phyloP scores from a whole-genome alignment of 108 stramenopile genomes.

The Cylindrotheca closterium region DNA sequence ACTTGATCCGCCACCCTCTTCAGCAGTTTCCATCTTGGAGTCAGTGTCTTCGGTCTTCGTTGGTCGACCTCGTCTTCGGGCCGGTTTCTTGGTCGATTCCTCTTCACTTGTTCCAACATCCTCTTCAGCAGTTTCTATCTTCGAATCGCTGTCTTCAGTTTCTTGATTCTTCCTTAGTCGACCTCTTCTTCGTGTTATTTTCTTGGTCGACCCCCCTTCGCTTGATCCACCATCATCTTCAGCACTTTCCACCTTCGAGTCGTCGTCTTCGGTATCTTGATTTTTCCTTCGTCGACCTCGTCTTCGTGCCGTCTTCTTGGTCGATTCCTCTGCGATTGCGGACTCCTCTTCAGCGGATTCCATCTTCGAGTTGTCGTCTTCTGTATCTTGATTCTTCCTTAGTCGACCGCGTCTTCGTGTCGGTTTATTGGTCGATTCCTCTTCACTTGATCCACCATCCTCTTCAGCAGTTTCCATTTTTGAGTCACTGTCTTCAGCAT shows the following conservation, averaged over 20 bases:
- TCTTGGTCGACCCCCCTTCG: neutral
- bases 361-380: neutral
- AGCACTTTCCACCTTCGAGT: neutral
- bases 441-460: neutral
- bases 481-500: neutral
- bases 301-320: neutral
- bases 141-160: neutral
- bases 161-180: neutral
- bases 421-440: conserved; percentile 1
- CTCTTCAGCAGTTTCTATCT: neutral
- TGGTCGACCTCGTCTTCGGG: neutral
- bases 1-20: too few species aligned
- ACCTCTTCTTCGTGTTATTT: neutral
- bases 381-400: neutral
- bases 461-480: conserved; percentile 1
- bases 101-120: neutral
- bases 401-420: neutral
- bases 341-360: neutral
- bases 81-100: neutral
- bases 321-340: neutral
- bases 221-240: conserved; percentile 3
- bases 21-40: too few species aligned
- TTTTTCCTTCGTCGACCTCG: neutral
- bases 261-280: neutral
- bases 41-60: too few species aligned